Conservation (phyloP, 805 yeast genomes). For the Ogataea zsoltii region DNA sequence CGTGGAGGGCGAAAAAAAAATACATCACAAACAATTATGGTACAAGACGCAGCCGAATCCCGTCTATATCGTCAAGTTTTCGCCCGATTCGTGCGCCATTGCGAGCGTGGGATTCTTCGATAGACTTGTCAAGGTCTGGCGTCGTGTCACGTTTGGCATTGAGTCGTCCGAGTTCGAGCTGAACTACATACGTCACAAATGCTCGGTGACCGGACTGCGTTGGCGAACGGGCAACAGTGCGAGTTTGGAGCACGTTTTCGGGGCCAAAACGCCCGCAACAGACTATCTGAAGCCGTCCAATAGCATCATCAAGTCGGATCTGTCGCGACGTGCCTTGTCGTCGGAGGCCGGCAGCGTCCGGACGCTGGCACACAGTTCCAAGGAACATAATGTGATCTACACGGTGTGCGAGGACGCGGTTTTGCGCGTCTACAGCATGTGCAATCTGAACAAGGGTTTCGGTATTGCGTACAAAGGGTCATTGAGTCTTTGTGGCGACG, state of each 20-base stretch:
- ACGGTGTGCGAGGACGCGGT: slow-evolving; percentile 61
- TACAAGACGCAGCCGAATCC: slow-evolving; percentile 58
- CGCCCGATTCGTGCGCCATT: slow-evolving; percentile 68
- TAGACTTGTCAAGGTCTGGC: slow-evolving; percentile 74
- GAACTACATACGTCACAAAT: slow-evolving; percentile 64
- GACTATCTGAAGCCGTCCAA: slow-evolving; percentile 31
- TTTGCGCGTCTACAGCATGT: slow-evolving; percentile 69
- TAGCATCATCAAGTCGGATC: slow-evolving; percentile 29
- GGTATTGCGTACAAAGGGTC: slow-evolving; percentile 60
- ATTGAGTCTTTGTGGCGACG: slow-evolving; percentile 33
- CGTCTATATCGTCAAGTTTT: slow-evolving; percentile 54
- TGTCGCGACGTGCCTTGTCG: slow-evolving; percentile 4
- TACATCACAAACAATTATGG: slow-evolving; percentile 42
- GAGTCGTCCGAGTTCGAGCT: slow-evolving; percentile 67
- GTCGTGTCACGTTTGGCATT: slow-evolving; percentile 66
- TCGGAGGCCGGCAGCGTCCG: slow-evolving; percentile 11
- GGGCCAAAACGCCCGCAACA: slow-evolving; percentile 10
- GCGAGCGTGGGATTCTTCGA: slow-evolving; percentile 67
- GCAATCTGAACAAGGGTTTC: slow-evolving; percentile 57
- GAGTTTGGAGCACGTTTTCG: background rate
- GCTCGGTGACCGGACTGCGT: slow-evolving; percentile 53
- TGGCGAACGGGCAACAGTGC: slow-evolving; percentile 46
- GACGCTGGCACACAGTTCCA: slow-evolving; percentile 15
- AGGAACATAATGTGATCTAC: slow-evolving; percentile 55
- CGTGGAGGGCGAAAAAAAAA: slow-evolving; percentile 18